Conservation (phyloP, 2,329 filamentous ascomycete genomes). For the Magnaporthiopsis rhizophila region DNA sequence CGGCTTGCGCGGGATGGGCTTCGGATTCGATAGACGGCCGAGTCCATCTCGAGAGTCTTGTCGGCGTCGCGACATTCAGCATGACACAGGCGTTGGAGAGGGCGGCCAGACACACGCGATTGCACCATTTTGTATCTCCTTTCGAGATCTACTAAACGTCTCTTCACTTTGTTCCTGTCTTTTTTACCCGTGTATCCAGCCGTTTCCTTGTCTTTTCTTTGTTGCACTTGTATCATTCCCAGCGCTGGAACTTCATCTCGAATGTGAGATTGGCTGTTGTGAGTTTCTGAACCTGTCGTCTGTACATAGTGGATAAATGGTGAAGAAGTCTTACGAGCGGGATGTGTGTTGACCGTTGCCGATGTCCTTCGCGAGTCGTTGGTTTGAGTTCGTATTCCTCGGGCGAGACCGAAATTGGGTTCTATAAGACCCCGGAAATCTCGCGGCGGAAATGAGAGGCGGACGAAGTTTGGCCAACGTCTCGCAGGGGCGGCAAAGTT, state of each 20-base stretch:
- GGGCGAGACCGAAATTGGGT: not conserved
- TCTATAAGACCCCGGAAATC: not conserved
- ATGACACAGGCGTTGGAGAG: conserved; percentile 8
- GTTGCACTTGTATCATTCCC: not conserved
- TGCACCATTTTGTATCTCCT: conserved; percentile 1
- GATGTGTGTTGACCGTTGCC: too few relatives aligned
- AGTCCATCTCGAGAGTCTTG: not conserved
- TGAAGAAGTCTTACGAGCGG: too few relatives aligned
- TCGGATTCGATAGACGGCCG: not conserved
- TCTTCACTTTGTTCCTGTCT: not conserved
- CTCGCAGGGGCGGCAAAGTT: too few relatives aligned
- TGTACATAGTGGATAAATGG: conserved; percentile 7
- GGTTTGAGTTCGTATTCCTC: not conserved
- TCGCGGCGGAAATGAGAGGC: not conserved
- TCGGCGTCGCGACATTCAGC: conserved; percentile 2
- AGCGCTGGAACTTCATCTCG: not conserved
- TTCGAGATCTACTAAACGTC: not conserved
- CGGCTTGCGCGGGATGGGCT: not conserved
- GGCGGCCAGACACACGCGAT: conserved; percentile 2
- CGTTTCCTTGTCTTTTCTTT: conserved; percentile 3
- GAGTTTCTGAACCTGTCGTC: not conserved
- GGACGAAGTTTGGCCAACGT: not conserved
- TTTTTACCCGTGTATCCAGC: conserved; percentile 1
- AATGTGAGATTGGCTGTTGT: not conserved
- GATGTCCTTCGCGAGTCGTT: too few relatives aligned